A percentile compares a stretch with the other conserved stretches of the same genome.
Conservation (phyloP, 192 early-diverging fungal species). For the Gaertneriomyces semiglobifer region DNA sequence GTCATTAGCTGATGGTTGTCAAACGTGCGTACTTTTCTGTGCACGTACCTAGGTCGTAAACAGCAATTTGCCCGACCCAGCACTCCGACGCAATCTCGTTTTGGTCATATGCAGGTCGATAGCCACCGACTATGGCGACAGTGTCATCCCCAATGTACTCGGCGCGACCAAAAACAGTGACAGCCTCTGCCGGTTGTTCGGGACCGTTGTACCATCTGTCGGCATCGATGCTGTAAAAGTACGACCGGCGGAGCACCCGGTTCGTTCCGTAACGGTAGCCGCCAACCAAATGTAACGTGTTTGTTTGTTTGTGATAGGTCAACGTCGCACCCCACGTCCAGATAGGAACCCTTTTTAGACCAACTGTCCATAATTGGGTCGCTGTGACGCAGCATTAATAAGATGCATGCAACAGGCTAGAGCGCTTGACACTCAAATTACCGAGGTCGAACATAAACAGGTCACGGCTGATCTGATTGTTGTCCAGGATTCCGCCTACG, state of each 20-base stretch:
- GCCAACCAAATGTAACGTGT: constrained; percentile 36
- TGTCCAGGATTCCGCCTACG: no score
- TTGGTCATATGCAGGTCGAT: background rate
- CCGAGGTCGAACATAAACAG: no score
- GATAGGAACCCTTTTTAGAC: constrained; percentile 8
- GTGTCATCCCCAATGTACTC: constrained; percentile 14
- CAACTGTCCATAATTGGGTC: no score
- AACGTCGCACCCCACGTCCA: constrained; percentile 22
- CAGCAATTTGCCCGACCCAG: background rate
- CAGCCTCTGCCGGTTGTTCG: constrained; percentile 3
- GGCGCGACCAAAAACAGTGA: background rate
- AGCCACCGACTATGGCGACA: constrained; percentile 12
- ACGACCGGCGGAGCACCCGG: constrained; percentile 5
- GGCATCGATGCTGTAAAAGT: constrained; percentile 36
- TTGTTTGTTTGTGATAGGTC: constrained; percentile 28
- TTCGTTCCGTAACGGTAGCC: constrained; percentile 17
- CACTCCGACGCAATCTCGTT: constrained; percentile 7
- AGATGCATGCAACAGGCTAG: no score
- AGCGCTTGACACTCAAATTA: no score
- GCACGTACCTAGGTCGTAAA: constrained; percentile 22
- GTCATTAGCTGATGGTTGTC: background rate
- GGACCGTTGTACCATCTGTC: constrained; percentile 32
- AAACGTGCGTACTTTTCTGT: background rate
- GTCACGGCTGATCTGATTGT: no score
- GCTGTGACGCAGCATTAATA: no score